A percentile compares a stretch with the other conserved stretches of the same genome.
These are phyloP conservation scores for Malassezia restricta DNA, from an alignment of 1,284 basidiomycete species.

Conservation along the genomic window DNA sequence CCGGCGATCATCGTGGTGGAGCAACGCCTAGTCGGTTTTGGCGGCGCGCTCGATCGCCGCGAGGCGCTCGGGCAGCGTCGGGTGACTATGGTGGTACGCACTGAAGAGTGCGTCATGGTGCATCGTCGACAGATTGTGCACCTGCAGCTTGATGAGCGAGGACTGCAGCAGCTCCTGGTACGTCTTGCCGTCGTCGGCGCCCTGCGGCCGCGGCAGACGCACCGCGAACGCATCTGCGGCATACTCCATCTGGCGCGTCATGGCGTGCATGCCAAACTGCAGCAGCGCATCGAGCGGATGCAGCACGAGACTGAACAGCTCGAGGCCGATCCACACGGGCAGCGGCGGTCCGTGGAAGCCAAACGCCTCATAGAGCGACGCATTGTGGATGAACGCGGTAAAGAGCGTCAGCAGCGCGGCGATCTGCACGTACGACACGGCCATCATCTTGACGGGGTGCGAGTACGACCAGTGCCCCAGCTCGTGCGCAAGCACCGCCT, in stretches of 20 bases:
- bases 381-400: conserved; percentile 76
- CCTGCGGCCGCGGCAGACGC: conserved; percentile 19
- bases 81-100: conserved; percentile 42
- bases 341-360: conserved; percentile 54
- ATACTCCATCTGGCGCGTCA: conserved; percentile 38
- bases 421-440: conserved; percentile 72
- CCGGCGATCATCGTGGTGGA: background rate
- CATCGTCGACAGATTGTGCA: conserved; percentile 43
- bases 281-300: conserved; percentile 35
- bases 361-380: conserved; percentile 65
- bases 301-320: conserved; percentile 42
- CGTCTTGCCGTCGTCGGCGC: conserved; percentile 19
- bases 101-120: conserved; percentile 42
- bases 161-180: conserved; percentile 33
- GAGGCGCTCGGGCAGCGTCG: conserved; percentile 37
- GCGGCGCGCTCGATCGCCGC: conserved; percentile 18
- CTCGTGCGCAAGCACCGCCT: conserved; percentile 59
- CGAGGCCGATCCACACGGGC: conserved; percentile 39
- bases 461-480: conserved; percentile 56
- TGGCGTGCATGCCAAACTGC: conserved; percentile 37
- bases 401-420: conserved; percentile 75
- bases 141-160: conserved; percentile 40
- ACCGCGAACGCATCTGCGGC: conserved; percentile 37
- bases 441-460: conserved; percentile 77
- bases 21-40: background rate